Percentiles rank a stretch among this genome's conserved stretches.
Conservation (phyloP, 208 protist genomes). For the Trypanosoma mega region DNA sequence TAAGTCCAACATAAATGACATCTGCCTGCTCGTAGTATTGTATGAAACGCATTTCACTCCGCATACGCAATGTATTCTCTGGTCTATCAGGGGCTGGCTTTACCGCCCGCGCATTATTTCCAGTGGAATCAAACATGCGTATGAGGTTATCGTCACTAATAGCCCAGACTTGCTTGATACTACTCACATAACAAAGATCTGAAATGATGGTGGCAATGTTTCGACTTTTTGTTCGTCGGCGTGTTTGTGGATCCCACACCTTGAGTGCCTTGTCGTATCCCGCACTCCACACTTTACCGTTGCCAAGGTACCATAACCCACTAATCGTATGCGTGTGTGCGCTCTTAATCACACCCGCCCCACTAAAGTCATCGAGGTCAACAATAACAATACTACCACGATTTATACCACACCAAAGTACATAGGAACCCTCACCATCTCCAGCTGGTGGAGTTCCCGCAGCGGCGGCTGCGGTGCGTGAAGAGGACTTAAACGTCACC, state of each 20-base stretch:
- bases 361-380: constrained; percentile 52
- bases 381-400: constrained; percentile 70
- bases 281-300: constrained; percentile 80
- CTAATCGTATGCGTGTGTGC: constrained; percentile 77
- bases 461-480: neutral
- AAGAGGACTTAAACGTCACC: constrained; percentile 65
- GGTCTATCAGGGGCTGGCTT: constrained; percentile 38
- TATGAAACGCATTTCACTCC: constrained; percentile 63
- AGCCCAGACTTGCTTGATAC: constrained; percentile 64
- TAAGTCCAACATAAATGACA: constrained; percentile 67
- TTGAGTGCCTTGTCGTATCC: constrained; percentile 81
- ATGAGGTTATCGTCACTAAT: constrained; percentile 79
- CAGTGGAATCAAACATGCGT: constrained; percentile 75
- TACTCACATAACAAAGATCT: constrained; percentile 60
- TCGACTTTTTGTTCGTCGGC: constrained; percentile 66
- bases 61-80: constrained; percentile 73
- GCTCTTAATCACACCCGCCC: constrained; percentile 49
- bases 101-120: constrained; percentile 57
- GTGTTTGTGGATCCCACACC: constrained; percentile 85
- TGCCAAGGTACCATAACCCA: constrained; percentile 67
- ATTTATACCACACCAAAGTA: constrained; percentile 79
- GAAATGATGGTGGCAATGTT: constrained; percentile 83
- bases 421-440: constrained; percentile 32
- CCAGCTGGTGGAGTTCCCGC: neutral
- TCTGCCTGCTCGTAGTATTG: constrained; percentile 58